Conservation (phyloP, 306 rosid species). For the Lathyrus tuberosus region DNA sequence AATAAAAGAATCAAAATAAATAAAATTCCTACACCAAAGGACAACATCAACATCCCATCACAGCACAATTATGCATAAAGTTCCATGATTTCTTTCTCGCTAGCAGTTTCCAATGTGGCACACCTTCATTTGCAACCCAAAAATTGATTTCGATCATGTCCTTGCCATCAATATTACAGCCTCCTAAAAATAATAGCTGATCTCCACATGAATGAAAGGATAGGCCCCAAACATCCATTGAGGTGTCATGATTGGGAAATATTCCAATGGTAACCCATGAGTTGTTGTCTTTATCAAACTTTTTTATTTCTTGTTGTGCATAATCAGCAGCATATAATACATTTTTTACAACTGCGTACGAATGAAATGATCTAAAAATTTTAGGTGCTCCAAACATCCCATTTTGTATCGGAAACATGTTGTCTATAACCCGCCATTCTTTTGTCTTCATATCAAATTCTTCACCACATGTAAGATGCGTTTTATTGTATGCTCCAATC, state of each 20-base stretch:
- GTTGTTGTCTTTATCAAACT: conserved; percentile 51
- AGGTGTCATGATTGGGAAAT: conserved; percentile 53
- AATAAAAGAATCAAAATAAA: too few species aligned
- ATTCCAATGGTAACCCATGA: conserved; percentile 59
- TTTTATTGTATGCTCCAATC: too few species aligned
- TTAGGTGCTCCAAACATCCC: conserved; percentile 36
- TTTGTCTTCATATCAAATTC: conserved; percentile 5
- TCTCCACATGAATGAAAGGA: conserved; percentile 78
- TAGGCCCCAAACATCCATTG: conserved; percentile 71
- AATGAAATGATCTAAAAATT: conserved; percentile 72
- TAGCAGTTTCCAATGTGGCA: too few species aligned
- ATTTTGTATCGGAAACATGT: conserved; percentile 58
- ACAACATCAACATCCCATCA: too few species aligned
- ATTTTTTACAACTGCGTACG: conserved; percentile 71
- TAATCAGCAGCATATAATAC: conserved; percentile 69
- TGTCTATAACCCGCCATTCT: conserved; percentile 66
- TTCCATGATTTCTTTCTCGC: too few species aligned
- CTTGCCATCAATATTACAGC: conserved; percentile 37
- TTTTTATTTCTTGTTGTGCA: conserved; percentile 48
- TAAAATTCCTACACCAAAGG: too few species aligned
- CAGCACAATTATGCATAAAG: too few species aligned
- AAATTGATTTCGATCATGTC: conserved; percentile 47
- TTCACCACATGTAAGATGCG: too few species aligned
- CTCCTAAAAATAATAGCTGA: conserved; percentile 57
- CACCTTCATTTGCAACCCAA: too few species aligned